Conservation (phyloP, 306 rosid species). For the Gynostemma pentaphyllum region DNA sequence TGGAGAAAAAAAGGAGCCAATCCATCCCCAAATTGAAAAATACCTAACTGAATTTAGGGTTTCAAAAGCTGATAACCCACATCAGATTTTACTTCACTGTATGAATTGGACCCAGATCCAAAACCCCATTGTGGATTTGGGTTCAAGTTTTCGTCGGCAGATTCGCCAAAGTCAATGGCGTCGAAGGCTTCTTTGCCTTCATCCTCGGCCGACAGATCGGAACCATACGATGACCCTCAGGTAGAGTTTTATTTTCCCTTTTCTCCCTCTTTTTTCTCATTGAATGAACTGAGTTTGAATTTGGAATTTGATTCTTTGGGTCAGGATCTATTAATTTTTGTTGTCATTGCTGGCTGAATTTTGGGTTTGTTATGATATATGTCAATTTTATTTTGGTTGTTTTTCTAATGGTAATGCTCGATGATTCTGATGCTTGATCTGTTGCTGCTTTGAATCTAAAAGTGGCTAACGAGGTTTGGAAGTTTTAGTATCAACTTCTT, state of each 20-base stretch:
- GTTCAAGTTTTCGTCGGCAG: slow-evolving; percentile 18
- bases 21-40: slow-evolving; percentile 14
- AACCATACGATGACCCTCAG: slow-evolving; percentile 28
- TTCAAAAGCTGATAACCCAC: slow-evolving; percentile 23
- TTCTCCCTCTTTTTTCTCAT: not conserved
- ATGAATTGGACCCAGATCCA: slow-evolving; percentile 58
- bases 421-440: not conserved
- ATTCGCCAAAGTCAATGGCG: slow-evolving; percentile 59
- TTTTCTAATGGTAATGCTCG: not conserved
- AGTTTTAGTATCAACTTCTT: not conserved
- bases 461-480: not conserved
- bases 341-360: not conserved
- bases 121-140: slow-evolving; percentile 25
- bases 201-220: slow-evolving; percentile 46
- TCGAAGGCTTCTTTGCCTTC: slow-evolving; percentile 55
- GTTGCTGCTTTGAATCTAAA: not conserved
- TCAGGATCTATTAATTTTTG: not conserved
- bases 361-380: not conserved
- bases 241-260: too few species aligned
- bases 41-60: slow-evolving; percentile 52
- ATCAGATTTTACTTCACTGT: slow-evolving; percentile 13
- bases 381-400: not conserved
- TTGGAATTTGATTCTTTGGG: not conserved
- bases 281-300: not conserved
- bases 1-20: not conserved